Evolutionary conservation across 1,284 basidiomycete genomes (phyloP), one percentile per base, ranked within the genome.

Genomic region (Fomitopsis schrenkii): DNA sequence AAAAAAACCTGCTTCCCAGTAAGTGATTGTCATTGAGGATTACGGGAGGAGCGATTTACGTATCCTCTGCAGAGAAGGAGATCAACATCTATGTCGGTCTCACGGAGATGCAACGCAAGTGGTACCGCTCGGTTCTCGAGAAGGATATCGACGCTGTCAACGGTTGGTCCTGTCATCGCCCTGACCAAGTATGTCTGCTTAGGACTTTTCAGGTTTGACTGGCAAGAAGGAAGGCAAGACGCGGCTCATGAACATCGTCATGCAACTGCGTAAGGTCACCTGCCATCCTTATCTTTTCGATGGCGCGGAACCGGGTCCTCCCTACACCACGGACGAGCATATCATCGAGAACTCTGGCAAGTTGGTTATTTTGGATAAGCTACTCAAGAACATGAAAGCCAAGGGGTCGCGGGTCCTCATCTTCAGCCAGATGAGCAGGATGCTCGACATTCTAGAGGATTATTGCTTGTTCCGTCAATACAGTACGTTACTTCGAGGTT

Each of bases 111-210:
- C 97, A 99, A 75, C 82, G 95, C 52, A 98, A 95, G 74, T 99
- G 97, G 97, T 97, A 97, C 75, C 88, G 93, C 45, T 94, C 91
- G 41, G 92, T 99, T 5, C 77, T 99, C 59, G 95, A 99, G 77
- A 98, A 99, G 79, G 97, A 99, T 75, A 98, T 99, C 61, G 97
- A 99, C 71, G 97, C 97, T 10, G 97, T 99, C 59, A 99, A 98
- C 72, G 94, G 95, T 85, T 53, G 7, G 61, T 41, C n/a, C 12
- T 9, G 41, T 30, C 19, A 19, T 41, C 10, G 17, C 63, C 36
- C 10, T 55, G 45, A 42, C 28, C 14, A 14, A 10, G 12, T 33
- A 15, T 50, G 28, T 28, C 10, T 14, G 26, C 28, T 50, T 22
- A 50, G 2, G 28, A 15, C 9, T 33, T 19, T 59, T 64, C 57